Evolutionary conservation across 805 yeast genomes (phyloP).

Genomic region (Wickerhamia fluorescens): DNA sequence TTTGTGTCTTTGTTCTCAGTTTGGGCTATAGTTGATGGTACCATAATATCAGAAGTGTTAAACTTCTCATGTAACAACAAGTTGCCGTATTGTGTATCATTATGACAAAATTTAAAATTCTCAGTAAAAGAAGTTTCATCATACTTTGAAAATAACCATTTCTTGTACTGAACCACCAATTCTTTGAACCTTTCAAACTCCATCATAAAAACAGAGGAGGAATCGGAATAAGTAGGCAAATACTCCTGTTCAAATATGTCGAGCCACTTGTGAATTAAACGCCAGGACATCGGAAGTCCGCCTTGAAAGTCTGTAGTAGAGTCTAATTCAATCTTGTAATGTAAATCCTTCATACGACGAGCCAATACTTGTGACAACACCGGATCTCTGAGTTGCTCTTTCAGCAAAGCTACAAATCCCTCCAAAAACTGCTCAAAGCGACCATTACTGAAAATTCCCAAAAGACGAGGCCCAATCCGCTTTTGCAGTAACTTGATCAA

Average conservation of each 20-base stretch:
- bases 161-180: constrained; percentile 45
- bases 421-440: constrained; percentile 89
- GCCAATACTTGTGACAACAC: constrained; percentile 79
- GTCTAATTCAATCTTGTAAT: constrained; percentile 65
- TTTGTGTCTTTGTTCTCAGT: too few relatives aligned
- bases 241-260: constrained; percentile 36
- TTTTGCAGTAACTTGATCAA: constrained; percentile 67
- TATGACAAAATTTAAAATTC: constrained; percentile 78
- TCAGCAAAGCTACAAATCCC: constrained; percentile 71
- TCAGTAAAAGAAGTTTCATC: constrained; percentile 36
- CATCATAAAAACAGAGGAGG: constrained; percentile 34
- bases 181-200: constrained; percentile 45
- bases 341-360: constrained; percentile 93
- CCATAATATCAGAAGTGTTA: constrained; percentile 41
- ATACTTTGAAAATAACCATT: constrained; percentile 54
- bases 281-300: constrained; percentile 64
- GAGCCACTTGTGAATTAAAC: constrained; percentile 66
- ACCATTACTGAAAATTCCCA: constrained; percentile 90
- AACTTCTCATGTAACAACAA: constrained; percentile 54
- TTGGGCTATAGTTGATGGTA: constrained; percentile 6
- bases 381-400: constrained; percentile 66
- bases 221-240: constrained; percentile 26
- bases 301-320: constrained; percentile 13
- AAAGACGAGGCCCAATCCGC: constrained; percentile 79
- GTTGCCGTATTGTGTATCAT: constrained; percentile 96